phyloP scores from a whole-genome alignment of 139 green algal genomes.

The Tetradesmus lagerheimii region DNA sequence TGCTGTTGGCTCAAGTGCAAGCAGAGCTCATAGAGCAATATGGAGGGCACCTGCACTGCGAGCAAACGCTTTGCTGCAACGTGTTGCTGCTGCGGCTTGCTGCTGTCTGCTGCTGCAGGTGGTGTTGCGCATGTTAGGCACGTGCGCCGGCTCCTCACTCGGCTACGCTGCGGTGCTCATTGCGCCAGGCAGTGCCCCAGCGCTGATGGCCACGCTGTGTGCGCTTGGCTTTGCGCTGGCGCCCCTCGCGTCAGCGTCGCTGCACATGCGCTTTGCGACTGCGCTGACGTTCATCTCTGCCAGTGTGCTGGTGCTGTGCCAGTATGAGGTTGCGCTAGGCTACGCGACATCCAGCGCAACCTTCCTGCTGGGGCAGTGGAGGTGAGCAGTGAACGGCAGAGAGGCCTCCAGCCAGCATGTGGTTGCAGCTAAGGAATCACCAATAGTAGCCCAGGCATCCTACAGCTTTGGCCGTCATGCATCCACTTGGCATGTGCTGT shows the following conservation, averaged over 20 bases:
- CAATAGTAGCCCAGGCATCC: background rate
- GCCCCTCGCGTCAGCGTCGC: background rate
- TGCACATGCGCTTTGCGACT: slow-evolving; percentile 35
- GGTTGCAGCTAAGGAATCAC: too few species aligned
- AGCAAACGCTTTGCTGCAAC: too few species aligned
- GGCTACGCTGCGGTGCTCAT: slow-evolving; percentile 17
- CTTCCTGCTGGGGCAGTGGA: background rate
- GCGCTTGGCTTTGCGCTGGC: background rate
- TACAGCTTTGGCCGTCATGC: background rate
- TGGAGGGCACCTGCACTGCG: too few species aligned
- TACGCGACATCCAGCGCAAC: background rate
- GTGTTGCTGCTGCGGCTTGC: background rate
- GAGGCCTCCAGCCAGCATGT: too few species aligned
- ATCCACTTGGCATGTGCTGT: background rate
- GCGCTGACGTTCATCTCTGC: slow-evolving; percentile 24
- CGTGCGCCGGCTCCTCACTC: background rate
- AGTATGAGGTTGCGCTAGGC: background rate
- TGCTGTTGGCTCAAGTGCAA: too few species aligned
- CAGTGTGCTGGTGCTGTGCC: background rate
- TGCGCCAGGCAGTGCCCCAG: background rate
- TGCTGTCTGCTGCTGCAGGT: slow-evolving; percentile 19
- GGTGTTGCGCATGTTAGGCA: slow-evolving; percentile 26
- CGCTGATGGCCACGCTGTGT: slow-evolving; percentile 27
- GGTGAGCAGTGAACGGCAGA: background rate
- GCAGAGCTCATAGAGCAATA: too few species aligned